Conservation (phyloP, 129 eudicot species). For the Centella asiatica region DNA sequence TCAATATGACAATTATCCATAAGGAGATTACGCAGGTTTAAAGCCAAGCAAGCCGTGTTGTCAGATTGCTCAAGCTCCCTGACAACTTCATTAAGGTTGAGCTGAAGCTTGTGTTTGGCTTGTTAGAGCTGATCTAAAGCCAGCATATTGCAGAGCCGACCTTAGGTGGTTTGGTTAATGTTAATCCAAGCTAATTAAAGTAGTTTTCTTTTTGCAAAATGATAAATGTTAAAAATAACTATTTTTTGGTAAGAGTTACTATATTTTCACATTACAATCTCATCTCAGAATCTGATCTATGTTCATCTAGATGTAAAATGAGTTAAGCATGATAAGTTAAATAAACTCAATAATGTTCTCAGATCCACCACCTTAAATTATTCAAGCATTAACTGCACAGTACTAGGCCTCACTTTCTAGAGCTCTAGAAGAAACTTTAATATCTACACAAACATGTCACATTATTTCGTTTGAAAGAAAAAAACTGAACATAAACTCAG, state of each 20-base stretch:
- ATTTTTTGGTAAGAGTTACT: no score
- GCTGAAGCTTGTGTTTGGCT: not conserved
- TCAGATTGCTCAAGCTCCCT: not conserved
- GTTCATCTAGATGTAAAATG: not conserved
- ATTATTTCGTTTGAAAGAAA: no score
- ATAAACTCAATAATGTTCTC: not conserved
- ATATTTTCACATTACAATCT: not conserved
- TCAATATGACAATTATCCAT: no score
- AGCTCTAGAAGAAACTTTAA: not conserved
- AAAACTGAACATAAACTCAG: no score
- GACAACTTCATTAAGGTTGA: not conserved
- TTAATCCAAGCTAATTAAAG: not conserved
- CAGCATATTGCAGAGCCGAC: not conserved
- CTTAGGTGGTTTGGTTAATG: not conserved
- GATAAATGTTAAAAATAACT: no score
- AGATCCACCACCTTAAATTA: not conserved
- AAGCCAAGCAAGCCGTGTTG: no score
- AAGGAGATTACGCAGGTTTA: no score
- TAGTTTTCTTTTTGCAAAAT: not conserved
- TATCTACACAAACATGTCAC: no score
- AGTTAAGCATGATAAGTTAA: not conserved
- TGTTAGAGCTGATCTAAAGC: not conserved
- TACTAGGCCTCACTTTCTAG: not conserved
- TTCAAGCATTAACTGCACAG: not conserved
- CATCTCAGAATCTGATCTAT: not conserved